Conservation (phyloP, 2,329 filamentous ascomycete genomes). For the Cordyceps sp. region DNA sequence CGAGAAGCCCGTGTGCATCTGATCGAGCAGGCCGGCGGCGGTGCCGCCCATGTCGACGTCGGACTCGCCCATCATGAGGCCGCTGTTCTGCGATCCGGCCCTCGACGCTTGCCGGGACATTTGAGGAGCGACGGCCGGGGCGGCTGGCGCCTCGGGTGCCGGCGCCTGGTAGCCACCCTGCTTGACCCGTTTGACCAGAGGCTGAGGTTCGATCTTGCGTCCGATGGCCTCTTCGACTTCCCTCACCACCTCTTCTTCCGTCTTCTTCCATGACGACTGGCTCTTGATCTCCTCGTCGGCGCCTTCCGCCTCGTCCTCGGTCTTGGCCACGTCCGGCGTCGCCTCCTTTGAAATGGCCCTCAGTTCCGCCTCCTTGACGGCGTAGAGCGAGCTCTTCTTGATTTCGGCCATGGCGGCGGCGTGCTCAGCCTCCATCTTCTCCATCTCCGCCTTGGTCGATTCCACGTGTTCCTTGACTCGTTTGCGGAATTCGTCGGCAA, state of each 20-base stretch:
- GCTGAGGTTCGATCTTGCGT: conserved; percentile 46
- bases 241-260: conserved; percentile 55
- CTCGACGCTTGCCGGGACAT: conserved; percentile 38
- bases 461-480: conserved; percentile 57
- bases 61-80: conserved; percentile 38
- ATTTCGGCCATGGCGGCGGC: conserved; percentile 59
- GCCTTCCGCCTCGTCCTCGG: not conserved
- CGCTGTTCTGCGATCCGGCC: conserved; percentile 37
- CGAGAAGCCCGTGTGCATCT: conserved; percentile 48
- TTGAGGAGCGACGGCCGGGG: conserved; percentile 13
- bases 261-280: conserved; percentile 26
- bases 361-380: conserved; percentile 60
- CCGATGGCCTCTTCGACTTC: conserved; percentile 59
- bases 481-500: conserved; percentile 70
- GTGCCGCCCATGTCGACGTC: conserved; percentile 50
- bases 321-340: conserved; percentile 27
- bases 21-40: conserved; percentile 47
- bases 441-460: conserved; percentile 65
- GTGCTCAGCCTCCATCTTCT: conserved; percentile 68
- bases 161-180: conserved; percentile 61
- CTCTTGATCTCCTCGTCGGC: conserved; percentile 22
- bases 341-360: conserved; percentile 45
- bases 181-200: conserved; percentile 53
- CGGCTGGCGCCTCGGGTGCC: conserved; percentile 4
- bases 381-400: conserved; percentile 52